Evolutionary conservation across 2,329 filamentous ascomycete genomes (phyloP).

Genomic region (Remersonia thermophila): DNA sequence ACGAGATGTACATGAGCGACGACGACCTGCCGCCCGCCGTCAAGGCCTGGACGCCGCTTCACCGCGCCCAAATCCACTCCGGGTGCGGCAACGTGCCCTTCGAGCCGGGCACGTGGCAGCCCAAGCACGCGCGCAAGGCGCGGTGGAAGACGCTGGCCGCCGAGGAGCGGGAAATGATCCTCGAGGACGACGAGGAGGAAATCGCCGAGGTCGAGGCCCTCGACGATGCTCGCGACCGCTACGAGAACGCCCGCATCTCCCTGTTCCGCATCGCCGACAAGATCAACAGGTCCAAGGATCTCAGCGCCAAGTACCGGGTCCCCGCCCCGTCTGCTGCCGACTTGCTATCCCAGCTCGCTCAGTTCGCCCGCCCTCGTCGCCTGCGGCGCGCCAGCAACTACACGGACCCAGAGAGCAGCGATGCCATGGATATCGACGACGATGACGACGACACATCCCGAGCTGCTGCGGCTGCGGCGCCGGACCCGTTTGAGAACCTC

Average conservation of each 20-base stretch:
- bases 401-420: neutral
- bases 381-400: slow-evolving; percentile 1
- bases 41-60: slow-evolving; percentile 9
- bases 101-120: slow-evolving; percentile 27
- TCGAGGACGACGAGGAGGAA: slow-evolving; percentile 20
- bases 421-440: slow-evolving; percentile 6
- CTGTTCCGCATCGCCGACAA: neutral
- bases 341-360: neutral
- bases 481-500: too few species aligned
- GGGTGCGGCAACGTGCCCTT: slow-evolving; percentile 25
- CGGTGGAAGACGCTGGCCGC: slow-evolving; percentile 27
- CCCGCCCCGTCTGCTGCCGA: neutral
- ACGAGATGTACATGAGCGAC: slow-evolving; percentile 41
- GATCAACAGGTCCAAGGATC: neutral
- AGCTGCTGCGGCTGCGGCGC: too few species aligned
- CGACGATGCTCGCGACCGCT: neutral
- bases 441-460: too few species aligned
- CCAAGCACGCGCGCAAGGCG: slow-evolving; percentile 33
- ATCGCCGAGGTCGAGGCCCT: slow-evolving; percentile 4
- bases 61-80: slow-evolving; percentile 10
- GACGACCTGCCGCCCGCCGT: slow-evolving; percentile 23
- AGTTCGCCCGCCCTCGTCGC: neutral
- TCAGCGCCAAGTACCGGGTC: slow-evolving; percentile 1
- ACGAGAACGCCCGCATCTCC: neutral
- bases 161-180: slow-evolving; percentile 27